Evolutionary conservation across 2,329 filamentous ascomycete species (phyloP).

Genomic region (Chrysosporium keratinophilum): DNA sequence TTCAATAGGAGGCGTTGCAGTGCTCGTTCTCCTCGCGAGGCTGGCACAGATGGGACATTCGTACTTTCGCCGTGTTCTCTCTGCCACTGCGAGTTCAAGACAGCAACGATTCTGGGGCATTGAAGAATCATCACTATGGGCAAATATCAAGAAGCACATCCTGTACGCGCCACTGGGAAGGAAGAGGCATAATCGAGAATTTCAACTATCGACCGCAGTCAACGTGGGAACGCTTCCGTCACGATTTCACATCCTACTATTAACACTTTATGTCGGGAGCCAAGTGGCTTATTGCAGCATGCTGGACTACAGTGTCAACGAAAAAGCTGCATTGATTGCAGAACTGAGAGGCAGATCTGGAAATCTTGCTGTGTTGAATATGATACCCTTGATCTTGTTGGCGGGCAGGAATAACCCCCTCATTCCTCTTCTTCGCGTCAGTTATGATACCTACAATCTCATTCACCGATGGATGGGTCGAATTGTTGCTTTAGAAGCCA

Average conservation of each 20-base stretch:
- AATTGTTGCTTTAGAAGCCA: conserved; percentile 58
- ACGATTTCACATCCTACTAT: conserved; percentile 62
- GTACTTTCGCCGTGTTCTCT: conserved; percentile 37
- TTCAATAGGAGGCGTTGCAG: conserved; percentile 27
- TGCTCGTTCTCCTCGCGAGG: conserved; percentile 33
- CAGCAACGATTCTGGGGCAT: conserved; percentile 39
- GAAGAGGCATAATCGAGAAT: conserved; percentile 66
- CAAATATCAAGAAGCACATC: conserved; percentile 38
- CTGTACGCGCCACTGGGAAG: conserved; percentile 57
- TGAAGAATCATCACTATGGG: conserved; percentile 34
- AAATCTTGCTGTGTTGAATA: conserved; percentile 73
- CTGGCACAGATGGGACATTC: conserved; percentile 36
- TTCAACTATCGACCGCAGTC: conserved; percentile 57
- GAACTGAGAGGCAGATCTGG: conserved; percentile 80
- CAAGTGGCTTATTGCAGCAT: conserved; percentile 64
- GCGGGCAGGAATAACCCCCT: conserved; percentile 89
- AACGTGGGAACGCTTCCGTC: conserved; percentile 69
- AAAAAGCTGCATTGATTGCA: conserved; percentile 53
- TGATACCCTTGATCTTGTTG: conserved; percentile 81
- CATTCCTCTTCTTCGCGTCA: conserved; percentile 69
- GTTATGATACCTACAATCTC: conserved; percentile 94
- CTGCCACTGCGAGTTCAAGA: conserved; percentile 26
- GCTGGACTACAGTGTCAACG: conserved; percentile 35
- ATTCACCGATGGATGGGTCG: conserved; percentile 75
- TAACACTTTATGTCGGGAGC: conserved; percentile 56